Conservation (phyloP, 2,329 filamentous ascomycete species). For the Fusarium verticillioides region DNA sequence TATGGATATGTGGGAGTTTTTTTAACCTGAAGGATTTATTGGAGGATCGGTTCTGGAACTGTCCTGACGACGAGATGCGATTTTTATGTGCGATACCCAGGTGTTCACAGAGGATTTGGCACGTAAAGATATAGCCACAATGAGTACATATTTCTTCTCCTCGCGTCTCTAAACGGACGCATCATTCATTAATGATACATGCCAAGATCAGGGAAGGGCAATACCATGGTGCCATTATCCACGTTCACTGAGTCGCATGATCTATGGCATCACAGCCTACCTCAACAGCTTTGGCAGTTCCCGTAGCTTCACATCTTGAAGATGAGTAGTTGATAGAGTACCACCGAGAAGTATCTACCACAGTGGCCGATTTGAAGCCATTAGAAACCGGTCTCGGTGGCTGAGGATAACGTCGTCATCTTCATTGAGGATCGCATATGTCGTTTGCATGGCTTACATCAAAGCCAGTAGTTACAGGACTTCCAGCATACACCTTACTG, state of each 20-base stretch:
- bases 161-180: neutral
- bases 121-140: slow-evolving; percentile 9
- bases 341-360: neutral
- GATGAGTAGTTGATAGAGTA: too few species aligned
- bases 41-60: slow-evolving; percentile 8
- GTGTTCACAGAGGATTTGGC: slow-evolving; percentile 7
- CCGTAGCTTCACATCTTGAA: neutral
- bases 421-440: neutral
- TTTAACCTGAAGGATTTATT: neutral
- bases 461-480: neutral
- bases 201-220: neutral
- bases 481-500: neutral
- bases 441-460: neutral
- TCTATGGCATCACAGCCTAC: neutral
- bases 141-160: slow-evolving; percentile 3
- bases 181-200: neutral
- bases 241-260: neutral
- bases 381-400: neutral
- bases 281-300: neutral
- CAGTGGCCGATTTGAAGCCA: neutral
- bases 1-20: neutral
- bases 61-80: slow-evolving; percentile 24
- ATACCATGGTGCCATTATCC: neutral
- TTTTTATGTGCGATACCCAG: slow-evolving; percentile 35
- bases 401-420: neutral